Evolutionary conservation across 495 filamentous ascomycete species (phyloP).

Genomic region (Penicillium dipodomyicola): DNA sequence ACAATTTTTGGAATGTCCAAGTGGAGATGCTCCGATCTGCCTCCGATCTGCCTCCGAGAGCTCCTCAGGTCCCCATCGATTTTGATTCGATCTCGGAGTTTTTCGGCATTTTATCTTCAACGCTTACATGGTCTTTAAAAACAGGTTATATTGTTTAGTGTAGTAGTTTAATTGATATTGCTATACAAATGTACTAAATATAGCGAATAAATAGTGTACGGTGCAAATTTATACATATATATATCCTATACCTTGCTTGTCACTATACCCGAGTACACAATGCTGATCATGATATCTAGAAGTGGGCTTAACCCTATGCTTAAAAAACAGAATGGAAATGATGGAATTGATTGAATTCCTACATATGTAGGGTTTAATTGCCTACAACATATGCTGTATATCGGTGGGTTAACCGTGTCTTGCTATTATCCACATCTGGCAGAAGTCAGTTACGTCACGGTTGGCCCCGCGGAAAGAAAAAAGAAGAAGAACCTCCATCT

Average conservation of each 20-base stretch:
- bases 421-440: neutral
- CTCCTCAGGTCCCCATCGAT: slow-evolving; percentile 6
- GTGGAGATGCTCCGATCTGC: slow-evolving; percentile 29
- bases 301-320: too few species aligned
- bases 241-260: too few species aligned
- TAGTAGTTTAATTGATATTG: neutral
- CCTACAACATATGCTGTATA: too few species aligned
- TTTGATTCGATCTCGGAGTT: slow-evolving; percentile 14
- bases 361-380: too few species aligned
- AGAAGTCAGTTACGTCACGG: slow-evolving; percentile 32
- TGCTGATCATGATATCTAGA: too few species aligned
- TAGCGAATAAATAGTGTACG: too few species aligned
- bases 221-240: too few species aligned
- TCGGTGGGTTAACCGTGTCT: too few species aligned
- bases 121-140: neutral
- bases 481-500: neutral
- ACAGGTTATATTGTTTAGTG: neutral
- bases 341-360: too few species aligned
- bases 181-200: neutral
- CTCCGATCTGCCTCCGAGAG: slow-evolving; percentile 20
- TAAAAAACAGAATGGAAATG: too few species aligned
- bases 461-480: slow-evolving; percentile 16
- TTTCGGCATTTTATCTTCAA: slow-evolving; percentile 7
- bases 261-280: too few species aligned
- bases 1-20: slow-evolving; percentile 15